Conservation (phyloP, 495 filamentous ascomycete genomes). For the Staphylotrichum tortipilum region DNA sequence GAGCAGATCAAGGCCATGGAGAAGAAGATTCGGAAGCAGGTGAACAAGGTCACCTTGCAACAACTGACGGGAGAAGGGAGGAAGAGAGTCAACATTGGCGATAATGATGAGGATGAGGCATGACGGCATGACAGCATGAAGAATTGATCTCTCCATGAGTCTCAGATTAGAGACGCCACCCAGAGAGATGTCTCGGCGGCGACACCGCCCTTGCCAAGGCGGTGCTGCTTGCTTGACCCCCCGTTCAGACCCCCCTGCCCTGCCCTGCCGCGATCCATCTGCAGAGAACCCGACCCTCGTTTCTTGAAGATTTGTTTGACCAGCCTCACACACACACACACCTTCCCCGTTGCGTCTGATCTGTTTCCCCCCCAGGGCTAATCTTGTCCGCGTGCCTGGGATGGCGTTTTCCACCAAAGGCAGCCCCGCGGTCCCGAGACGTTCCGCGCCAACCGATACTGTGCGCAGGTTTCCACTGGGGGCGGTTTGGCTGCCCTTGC, state of each 20-base stretch:
- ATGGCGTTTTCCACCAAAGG: conserved; percentile 8
- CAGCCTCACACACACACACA: conserved; percentile 1
- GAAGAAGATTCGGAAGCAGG: conserved; percentile 81
- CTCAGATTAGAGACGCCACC: conserved; percentile 6
- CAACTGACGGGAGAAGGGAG: conserved; percentile 72
- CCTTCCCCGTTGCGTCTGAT: conserved; percentile 10
- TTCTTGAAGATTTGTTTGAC: conserved; percentile 12
- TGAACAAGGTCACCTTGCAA: conserved; percentile 79
- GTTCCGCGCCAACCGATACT: conserved; percentile 1
- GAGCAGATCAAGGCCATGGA: conserved; percentile 94
- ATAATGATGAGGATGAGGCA: conserved; percentile 54
- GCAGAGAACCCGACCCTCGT: conserved; percentile 10
- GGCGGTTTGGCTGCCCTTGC: conserved; percentile 29
- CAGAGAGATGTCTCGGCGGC: conserved; percentile 16
- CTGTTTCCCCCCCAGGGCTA: conserved; percentile 14
- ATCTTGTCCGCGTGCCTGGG: conserved; percentile 22
- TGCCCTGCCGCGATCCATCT: conserved; percentile 5
- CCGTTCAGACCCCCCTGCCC: no score
- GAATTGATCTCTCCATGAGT: conserved; percentile 16
- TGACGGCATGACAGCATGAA: conserved; percentile 14
- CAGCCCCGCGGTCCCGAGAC: conserved; percentile 6
- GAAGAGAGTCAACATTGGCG: conserved; percentile 79
- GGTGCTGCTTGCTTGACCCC: conserved; percentile 4
- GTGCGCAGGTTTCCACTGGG: conserved; percentile 11
- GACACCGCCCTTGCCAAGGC: conserved; percentile 18